Conservation (phyloP, 1,284 basidiomycete genomes). For the Gomphus bonarii region DNA sequence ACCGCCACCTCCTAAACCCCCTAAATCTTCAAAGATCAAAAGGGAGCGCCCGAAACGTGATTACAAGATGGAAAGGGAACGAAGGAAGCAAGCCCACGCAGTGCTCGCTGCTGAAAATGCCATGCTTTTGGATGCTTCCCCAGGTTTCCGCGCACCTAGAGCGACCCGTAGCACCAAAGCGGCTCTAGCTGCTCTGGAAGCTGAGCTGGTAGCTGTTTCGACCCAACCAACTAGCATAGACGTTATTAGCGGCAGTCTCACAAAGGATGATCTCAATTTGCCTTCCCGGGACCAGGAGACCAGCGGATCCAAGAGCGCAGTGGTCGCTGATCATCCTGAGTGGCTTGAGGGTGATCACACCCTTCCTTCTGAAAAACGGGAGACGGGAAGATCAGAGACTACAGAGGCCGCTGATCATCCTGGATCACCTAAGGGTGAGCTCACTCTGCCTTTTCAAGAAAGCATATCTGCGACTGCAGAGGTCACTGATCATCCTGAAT, state of each 20-base stretch:
- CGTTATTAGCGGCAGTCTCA: background rate
- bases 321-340: background rate
- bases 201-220: slow-evolving; percentile 23
- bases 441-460: background rate
- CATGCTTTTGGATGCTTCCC: slow-evolving; percentile 18
- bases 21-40: slow-evolving; percentile 21
- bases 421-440: background rate
- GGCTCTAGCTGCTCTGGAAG: slow-evolving; percentile 32
- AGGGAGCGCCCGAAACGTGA: slow-evolving; percentile 29
- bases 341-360: background rate
- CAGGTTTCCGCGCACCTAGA: slow-evolving; percentile 32
- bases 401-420: background rate
- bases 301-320: background rate
- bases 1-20: slow-evolving; percentile 17
- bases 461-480: background rate
- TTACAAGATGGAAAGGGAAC: slow-evolving; percentile 29
- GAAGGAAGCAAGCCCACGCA: slow-evolving; percentile 20
- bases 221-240: background rate
- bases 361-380: background rate
- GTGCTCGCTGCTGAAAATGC: slow-evolving; percentile 1
- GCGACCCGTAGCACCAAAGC: slow-evolving; percentile 31
- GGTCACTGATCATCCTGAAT: background rate
- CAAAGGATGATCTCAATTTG: background rate
- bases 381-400: background rate
- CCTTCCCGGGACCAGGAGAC: background rate